Percentiles rank a stretch among this genome's conserved stretches.
Conservation (phyloP, 257 asterid genomes). For the Capsicum chinense region DNA sequence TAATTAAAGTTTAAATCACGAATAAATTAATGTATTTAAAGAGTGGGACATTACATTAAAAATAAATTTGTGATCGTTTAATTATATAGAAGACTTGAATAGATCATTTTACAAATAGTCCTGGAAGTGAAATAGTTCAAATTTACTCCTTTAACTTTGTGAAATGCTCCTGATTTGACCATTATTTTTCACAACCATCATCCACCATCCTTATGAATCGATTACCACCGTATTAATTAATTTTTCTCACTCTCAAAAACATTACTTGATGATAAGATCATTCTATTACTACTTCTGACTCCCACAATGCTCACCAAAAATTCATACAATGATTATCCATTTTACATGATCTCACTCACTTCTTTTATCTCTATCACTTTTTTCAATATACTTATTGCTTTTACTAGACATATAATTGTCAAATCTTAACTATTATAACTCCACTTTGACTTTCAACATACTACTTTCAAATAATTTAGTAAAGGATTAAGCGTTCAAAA, state of each 20-base stretch:
- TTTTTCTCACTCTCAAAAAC: not conserved
- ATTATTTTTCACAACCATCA: not conserved
- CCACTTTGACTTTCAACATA: too few species aligned
- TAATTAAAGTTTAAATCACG: too few species aligned
- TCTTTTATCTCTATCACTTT: not conserved
- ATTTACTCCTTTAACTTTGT: not conserved
- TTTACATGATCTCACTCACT: too few species aligned
- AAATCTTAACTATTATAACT: not conserved
- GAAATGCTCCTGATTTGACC: not conserved
- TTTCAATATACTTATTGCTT: not conserved
- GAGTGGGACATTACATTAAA: too few species aligned
- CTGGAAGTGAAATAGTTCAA: too few species aligned
- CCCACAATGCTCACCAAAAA: too few species aligned
- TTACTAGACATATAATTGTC: too few species aligned
- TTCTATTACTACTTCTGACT: not conserved
- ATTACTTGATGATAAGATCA: not conserved
- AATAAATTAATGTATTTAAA: too few species aligned
- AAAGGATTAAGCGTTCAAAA: not conserved
- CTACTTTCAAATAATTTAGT: not conserved
- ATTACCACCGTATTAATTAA: not conserved
- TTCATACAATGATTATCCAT: too few species aligned
- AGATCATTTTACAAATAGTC: too few species aligned
- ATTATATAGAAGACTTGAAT: too few species aligned
- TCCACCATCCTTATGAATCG: not conserved
- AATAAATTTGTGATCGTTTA: too few species aligned